Evolutionary conservation across 2,329 filamentous ascomycete species (phyloP), one percentile per base, ranked within the genome.

Genomic region (Myriosclerotinia duriaeana): DNA sequence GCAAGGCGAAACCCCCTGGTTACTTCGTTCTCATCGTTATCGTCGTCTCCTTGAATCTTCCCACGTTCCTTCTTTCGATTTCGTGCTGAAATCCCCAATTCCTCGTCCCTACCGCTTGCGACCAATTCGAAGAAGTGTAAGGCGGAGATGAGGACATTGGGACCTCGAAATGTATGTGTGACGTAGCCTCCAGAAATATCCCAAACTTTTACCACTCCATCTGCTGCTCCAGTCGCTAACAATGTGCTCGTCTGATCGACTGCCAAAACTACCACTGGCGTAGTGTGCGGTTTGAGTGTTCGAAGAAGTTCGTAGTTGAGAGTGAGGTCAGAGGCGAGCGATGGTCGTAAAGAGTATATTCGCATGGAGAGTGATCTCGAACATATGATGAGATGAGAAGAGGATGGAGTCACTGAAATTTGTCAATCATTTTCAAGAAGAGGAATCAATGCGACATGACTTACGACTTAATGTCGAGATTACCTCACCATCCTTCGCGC

Each of bases 341-440:
- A 85, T 36, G 83, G 80, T 62, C 84, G 83, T 36, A 99, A 82
- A 22, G 89, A 80, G 79, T 92, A 98, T 71, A 98, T 93, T 75
- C 91, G 90, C 93, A 98, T 96, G 8, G 93, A 93, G 65, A 97
- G 83, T n/a, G 94, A 98, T 72, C 94, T 89, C 22, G 95, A 99
- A 80, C 93, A 98, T 72, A 96, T 81, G 71, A 97, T 88, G 65
- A 98, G 85, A 78, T 97, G 92, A 36, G 92, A 93, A 11, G 88
- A 92, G 69, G 91, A 92, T 0, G 93, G 93, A 0, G 94, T 96
- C 72, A 99, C 90, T 92, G 72, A 42, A 34, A 20, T 59, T 46
- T 17, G 59, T 74, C 72, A 77, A 75, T 59, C 53, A 53, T 42
- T 15, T 5, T 26, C 36, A 20, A 59, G 53, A 38, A 42, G 69